These are phyloP conservation scores for Hymenochaete sp. DNA, from an alignment of 1,284 basidiomycete species.

Conservation along the genomic window DNA sequence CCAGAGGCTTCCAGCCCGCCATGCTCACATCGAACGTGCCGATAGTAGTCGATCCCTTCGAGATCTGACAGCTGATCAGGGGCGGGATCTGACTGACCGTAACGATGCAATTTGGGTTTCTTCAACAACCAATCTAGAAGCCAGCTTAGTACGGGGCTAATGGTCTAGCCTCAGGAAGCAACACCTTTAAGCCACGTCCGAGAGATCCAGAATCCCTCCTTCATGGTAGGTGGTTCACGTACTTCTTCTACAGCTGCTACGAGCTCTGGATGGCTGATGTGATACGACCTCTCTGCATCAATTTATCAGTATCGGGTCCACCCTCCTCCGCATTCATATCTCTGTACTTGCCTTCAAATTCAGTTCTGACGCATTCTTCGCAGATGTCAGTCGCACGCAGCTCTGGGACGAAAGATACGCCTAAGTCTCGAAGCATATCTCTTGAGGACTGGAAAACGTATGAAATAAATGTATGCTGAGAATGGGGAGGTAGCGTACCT, in stretches of 20 bases:
- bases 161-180: background rate
- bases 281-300: constrained; percentile 54
- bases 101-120: constrained; percentile 66
- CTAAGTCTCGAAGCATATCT: constrained; percentile 8
- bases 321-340: background rate
- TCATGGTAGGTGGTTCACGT: constrained; percentile 34
- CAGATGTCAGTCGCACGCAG: constrained; percentile 44
- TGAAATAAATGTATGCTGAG: background rate
- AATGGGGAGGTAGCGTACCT: constrained; percentile 29
- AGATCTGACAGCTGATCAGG: constrained; percentile 37
- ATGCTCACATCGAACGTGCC: constrained; percentile 65
- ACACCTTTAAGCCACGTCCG: constrained; percentile 69
- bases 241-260: constrained; percentile 51
- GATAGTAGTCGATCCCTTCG: constrained; percentile 36
- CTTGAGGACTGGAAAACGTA: constrained; percentile 5
- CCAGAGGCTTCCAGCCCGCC: constrained; percentile 45
- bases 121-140: constrained; percentile 57
- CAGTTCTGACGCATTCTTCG: constrained; percentile 42
- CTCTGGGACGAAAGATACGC: constrained; percentile 10
- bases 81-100: constrained; percentile 46
- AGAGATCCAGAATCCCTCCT: constrained; percentile 62
- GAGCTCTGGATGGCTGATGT: constrained; percentile 50
- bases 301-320: background rate
- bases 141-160: background rate
- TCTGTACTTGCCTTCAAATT: constrained; percentile 50